Evolutionary conservation across 2,329 filamentous ascomycete species (phyloP), one percentile per base, ranked within the genome.

Genomic region (Corniculantispora saksenae): DNA sequence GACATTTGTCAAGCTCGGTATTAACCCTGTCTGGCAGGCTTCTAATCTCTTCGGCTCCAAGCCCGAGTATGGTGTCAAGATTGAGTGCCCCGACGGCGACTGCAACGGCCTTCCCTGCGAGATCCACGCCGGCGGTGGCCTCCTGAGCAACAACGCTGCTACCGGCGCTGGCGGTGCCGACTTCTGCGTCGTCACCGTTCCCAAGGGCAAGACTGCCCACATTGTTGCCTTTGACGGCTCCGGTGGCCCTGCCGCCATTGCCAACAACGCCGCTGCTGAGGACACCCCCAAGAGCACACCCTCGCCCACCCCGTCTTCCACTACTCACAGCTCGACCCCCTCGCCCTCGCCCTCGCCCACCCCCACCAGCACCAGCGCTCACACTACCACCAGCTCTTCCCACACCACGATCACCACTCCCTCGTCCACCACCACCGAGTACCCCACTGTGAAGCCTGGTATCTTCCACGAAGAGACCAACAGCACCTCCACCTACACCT

Each of bases 151-250:
- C 21, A 76, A 82, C 23, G 73, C 77, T 35, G 80, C 85, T 47
- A 77, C 78, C 19, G 91, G 91, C 59, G 91, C 90, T 19, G 90
- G 90, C 35, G 88, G 85, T 70, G 85, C 87, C 21, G 80, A 82
- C 50, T 94, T 92, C 77, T 94, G 91, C 71, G 91, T 93, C 56
- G 91, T 91, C 15, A 94, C 91, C 17, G 88, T 93, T 19, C 82
- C 88, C 51, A 84, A 85, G 70, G 91, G 91, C 29, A 77, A 78
- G 56, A 86, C 82, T 63, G 91, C 90, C 51, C 87, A 86, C 71
- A 86, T 94, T 68, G 85, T 92, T 29, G 85, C 91, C 47, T 86
- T 80, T 71, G 75, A 77, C n/a, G 69, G 70, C 60, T 71, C 70
- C 15, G 71, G 69, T 35, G 64, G 67, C 45, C 70, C 70, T 27